These are phyloP conservation scores for Theileria orientalis DNA, from an alignment of 169 alveolate species.

Conservation along the genomic window DNA sequence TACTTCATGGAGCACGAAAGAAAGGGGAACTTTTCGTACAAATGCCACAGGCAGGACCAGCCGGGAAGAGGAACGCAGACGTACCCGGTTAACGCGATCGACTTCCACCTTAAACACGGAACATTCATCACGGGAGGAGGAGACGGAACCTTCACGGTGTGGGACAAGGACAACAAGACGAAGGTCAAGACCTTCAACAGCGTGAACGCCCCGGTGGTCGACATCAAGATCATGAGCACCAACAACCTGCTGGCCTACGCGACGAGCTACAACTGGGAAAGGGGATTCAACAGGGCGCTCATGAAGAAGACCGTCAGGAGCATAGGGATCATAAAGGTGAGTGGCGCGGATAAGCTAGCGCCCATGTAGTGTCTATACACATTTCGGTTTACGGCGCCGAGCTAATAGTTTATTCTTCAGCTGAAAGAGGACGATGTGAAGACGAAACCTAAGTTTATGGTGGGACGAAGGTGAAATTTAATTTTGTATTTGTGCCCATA, in stretches of 20 bases:
- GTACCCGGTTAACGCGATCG: constrained; percentile 63
- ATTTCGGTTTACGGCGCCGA: constrained; percentile 12
- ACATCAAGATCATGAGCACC: constrained; percentile 55
- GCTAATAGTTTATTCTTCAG: constrained; percentile 2
- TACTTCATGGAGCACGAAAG: constrained; percentile 46
- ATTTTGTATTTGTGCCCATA: neutral
- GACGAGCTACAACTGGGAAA: constrained; percentile 67
- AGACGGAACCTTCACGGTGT: constrained; percentile 59
- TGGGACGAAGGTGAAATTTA: constrained; percentile 7
- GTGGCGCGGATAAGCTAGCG: constrained; percentile 18
- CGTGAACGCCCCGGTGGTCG: constrained; percentile 63
- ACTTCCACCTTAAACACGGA: constrained; percentile 56
- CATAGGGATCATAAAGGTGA: constrained; percentile 55
- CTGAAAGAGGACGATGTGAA: constrained; percentile 28
- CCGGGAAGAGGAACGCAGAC: constrained; percentile 32
- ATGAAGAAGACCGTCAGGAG: constrained; percentile 23
- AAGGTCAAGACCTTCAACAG: constrained; percentile 54
- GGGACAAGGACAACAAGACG: constrained; percentile 65
- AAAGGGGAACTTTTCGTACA: constrained; percentile 53
- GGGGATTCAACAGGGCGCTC: constrained; percentile 40
- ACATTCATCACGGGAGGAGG: constrained; percentile 68
- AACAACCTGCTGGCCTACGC: constrained; percentile 64
- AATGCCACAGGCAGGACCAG: constrained; percentile 60
- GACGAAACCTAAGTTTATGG: constrained; percentile 1
- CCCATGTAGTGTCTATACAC: constrained; percentile 24